Conservation (phyloP, 768 basidiomycete species). For the Arthromyces matolae region DNA sequence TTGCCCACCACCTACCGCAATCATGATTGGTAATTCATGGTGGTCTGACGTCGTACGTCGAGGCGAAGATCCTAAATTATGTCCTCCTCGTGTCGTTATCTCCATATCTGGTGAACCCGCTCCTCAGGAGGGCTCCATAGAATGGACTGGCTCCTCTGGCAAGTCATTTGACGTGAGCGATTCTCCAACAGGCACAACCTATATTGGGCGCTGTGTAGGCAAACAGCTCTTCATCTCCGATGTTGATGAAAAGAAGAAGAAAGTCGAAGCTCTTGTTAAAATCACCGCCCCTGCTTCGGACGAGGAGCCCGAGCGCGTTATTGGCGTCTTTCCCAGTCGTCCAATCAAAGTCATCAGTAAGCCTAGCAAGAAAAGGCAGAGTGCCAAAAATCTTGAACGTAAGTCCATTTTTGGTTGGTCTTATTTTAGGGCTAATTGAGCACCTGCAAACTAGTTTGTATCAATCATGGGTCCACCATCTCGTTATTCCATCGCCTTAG, state of each 20-base stretch:
- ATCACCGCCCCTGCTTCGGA: slow-evolving; percentile 78
- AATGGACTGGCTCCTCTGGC: slow-evolving; percentile 85
- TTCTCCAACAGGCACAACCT: slow-evolving; percentile 79
- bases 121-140: slow-evolving; percentile 80
- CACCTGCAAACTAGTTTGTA: slow-evolving; percentile 60
- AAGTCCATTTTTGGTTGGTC: slow-evolving; percentile 33
- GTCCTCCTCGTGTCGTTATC: slow-evolving; percentile 79
- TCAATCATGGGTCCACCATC: slow-evolving; percentile 93
- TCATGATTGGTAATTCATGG: slow-evolving; percentile 93
- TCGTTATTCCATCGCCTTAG: slow-evolving; percentile 95
- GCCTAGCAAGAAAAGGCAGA: slow-evolving; percentile 95
- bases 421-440: slow-evolving; percentile 8
- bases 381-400: slow-evolving; percentile 91
- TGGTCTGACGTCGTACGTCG: slow-evolving; percentile 80
- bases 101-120: slow-evolving; percentile 90
- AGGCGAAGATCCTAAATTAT: slow-evolving; percentile 69
- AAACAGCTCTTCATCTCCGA: slow-evolving; percentile 95
- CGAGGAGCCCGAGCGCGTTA: slow-evolving; percentile 75
- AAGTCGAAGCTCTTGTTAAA: slow-evolving; percentile 90
- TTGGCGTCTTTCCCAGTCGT: slow-evolving; percentile 87
- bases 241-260: slow-evolving; percentile 92
- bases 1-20: slow-evolving; percentile 90
- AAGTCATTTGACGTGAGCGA: slow-evolving; percentile 80
- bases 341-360: slow-evolving; percentile 99
- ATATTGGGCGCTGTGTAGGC: slow-evolving; percentile 89